These are phyloP conservation scores for Herpetomonas samuelpessoai DNA, from an alignment of 208 protist genomes.

Conservation along the genomic window DNA sequence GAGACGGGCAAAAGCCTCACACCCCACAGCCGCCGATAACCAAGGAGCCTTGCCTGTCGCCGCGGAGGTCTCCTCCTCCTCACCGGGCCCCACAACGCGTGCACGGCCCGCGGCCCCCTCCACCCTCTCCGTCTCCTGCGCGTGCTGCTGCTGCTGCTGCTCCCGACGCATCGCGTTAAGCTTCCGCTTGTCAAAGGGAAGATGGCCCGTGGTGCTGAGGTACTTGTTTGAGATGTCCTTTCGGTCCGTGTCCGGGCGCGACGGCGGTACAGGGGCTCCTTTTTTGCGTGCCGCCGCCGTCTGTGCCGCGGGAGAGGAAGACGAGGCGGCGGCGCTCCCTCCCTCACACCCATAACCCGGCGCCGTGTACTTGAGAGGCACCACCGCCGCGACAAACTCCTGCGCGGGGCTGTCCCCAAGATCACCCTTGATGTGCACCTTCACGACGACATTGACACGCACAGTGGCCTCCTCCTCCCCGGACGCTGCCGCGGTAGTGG, in stretches of 20 bases:
- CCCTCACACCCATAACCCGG: not conserved
- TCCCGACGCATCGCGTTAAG: conserved; percentile 28
- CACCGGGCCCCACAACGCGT: too few species aligned
- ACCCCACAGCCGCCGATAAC: conserved; percentile 8
- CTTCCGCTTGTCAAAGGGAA: conserved; percentile 31
- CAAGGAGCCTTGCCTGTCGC: not conserved
- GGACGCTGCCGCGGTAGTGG: not conserved
- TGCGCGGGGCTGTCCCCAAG: conserved; percentile 4
- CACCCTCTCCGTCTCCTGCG: not conserved
- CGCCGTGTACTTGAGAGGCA: conserved; percentile 22
- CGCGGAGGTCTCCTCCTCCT: not conserved
- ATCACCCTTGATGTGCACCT: conserved; percentile 25
- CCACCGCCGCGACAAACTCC: conserved; percentile 24
- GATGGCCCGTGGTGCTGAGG: not conserved
- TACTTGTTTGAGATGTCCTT: not conserved
- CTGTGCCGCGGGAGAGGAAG: not conserved
- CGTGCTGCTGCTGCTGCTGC: conserved; percentile 14
- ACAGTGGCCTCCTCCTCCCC: not conserved
- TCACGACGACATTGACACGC: conserved; percentile 14
- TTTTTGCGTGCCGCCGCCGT: too few species aligned
- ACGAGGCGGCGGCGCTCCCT: not conserved
- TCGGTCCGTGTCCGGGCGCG: too few species aligned
- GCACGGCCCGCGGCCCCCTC: not conserved
- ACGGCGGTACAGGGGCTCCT: too few species aligned
- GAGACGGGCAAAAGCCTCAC: conserved; percentile 30